These are phyloP conservation scores for Sporothrix luriei DNA, from an alignment of 2,329 filamentous ascomycete genomes.

Conservation along the genomic window DNA sequence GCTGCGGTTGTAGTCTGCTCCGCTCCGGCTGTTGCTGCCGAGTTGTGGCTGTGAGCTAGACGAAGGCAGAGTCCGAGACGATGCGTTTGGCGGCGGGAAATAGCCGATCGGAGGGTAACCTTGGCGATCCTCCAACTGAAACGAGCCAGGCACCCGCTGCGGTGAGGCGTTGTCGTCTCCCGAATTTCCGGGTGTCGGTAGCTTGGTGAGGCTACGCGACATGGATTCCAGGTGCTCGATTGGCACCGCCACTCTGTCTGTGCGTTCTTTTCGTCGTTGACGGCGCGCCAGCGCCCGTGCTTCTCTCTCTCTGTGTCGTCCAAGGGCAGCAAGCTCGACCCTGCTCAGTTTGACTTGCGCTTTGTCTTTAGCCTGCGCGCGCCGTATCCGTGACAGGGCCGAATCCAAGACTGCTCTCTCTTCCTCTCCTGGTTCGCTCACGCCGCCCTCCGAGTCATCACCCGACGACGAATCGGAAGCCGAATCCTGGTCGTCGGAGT, in stretches of 20 bases:
- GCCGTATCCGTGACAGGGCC: slow-evolving; percentile 77
- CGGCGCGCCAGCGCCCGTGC: slow-evolving; percentile 48
- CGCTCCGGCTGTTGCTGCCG: slow-evolving; percentile 41
- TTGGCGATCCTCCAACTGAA: slow-evolving; percentile 44
- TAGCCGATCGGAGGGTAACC: slow-evolving; percentile 55
- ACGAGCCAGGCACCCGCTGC: slow-evolving; percentile 46
- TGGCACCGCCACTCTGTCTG: slow-evolving; percentile 56
- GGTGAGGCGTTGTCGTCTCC: slow-evolving; percentile 40
- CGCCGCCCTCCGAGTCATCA: slow-evolving; percentile 52
- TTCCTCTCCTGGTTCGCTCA: slow-evolving; percentile 43
- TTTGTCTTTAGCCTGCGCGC: slow-evolving; percentile 74
- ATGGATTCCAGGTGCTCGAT: slow-evolving; percentile 55
- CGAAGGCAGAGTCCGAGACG: slow-evolving; percentile 34
- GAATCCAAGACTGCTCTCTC: slow-evolving; percentile 77
- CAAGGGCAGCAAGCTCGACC: slow-evolving; percentile 78
- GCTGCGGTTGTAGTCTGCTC: slow-evolving; percentile 43
- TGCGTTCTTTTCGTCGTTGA: slow-evolving; percentile 38
- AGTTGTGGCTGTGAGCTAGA: slow-evolving; percentile 42
- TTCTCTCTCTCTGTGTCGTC: slow-evolving; percentile 65
- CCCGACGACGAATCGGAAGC: slow-evolving; percentile 44
- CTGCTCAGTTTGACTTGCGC: slow-evolving; percentile 77
- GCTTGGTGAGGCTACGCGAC: slow-evolving; percentile 42
- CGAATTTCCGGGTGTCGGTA: slow-evolving; percentile 35
- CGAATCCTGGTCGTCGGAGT: slow-evolving; percentile 20
- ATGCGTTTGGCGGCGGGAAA: slow-evolving; percentile 51